Evolutionary conservation across 2,329 filamentous ascomycete genomes (phyloP).

Genomic region (Aspergillus sp.): DNA sequence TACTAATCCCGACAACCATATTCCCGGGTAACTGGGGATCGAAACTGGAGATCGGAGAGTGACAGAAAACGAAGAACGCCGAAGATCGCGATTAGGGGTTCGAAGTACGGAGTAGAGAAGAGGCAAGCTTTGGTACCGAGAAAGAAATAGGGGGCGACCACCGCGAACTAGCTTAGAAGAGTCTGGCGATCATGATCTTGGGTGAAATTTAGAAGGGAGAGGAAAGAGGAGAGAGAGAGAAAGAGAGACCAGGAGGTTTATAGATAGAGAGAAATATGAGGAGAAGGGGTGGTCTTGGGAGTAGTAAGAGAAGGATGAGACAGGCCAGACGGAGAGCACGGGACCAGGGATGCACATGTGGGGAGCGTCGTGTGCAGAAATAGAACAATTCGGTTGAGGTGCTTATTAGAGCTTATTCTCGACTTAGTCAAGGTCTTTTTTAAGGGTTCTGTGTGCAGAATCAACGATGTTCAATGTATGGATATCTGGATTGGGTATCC

Average conservation of each 20-base stretch:
- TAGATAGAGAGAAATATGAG: background rate
- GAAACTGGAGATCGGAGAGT: background rate
- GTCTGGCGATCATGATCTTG: too few species aligned
- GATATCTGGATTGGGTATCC: too few species aligned
- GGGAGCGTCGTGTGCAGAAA: background rate
- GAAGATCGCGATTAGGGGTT: background rate
- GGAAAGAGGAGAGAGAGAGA: background rate
- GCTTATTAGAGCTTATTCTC: too few species aligned
- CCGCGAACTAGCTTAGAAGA: too few species aligned
- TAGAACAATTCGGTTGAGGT: background rate
- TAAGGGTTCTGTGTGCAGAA: too few species aligned
- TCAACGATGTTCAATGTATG: too few species aligned
- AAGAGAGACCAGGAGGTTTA: background rate
- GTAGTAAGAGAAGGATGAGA: background rate
- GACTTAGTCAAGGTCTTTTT: too few species aligned
- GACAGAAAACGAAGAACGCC: background rate
- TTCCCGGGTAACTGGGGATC: constrained; percentile 6
- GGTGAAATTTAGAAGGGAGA: background rate
- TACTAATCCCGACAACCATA: constrained; percentile 74
- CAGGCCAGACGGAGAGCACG: background rate
- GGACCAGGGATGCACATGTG: background rate
- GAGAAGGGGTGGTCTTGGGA: background rate
- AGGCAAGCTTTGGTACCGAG: too few species aligned
- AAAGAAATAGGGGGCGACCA: too few species aligned
- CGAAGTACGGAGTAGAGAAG: background rate